Evolutionary conservation across 2,329 filamentous ascomycete species (phyloP), one percentile per base, ranked within the genome.

Genomic region (Hansfordia pulvinata): DNA sequence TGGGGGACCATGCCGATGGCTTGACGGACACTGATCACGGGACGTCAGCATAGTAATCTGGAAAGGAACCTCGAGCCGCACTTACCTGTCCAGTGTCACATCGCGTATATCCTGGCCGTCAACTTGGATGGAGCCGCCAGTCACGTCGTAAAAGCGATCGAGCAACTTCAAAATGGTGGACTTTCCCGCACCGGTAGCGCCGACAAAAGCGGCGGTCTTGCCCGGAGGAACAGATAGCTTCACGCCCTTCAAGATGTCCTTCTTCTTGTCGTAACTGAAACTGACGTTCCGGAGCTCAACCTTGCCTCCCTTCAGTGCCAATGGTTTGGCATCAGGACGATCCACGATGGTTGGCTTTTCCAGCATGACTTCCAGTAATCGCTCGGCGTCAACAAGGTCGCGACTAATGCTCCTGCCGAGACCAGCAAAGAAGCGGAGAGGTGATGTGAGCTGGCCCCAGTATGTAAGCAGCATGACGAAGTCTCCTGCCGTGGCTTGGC

Each of bases 391-490:
- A 23, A 73, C 64, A 19, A 74, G 54, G 30, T 69, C 60, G 33
- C 61, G 58, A 30, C 65, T 67, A 34, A 74, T 59, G 25, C 50
- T 62, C 40, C 65, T 68, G 6, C 69, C 66, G 16, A 73, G 49
- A 11, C 54, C 53, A 6, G 67, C 63, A 42, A 84, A 82, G 48
- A 79, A 82, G 36, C 74, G 74, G 28, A 84, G 60, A 3, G 78
- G 78, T 2, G 68, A 64, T 23, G 77, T 76, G 19, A 84, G 59
- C 41, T 83, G 77, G 11, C 67, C 65, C 76, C 81, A 81, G 47
- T 83, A 84, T 28, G 75, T 76, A 32, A 83, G 53, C 10, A 84
- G 57, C 51, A 75, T 70, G 29, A 79, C 71, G 38, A 84, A 82
- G 35, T 77, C 64, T 29, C 77, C 77, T 8, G 77, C 58, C 5